Percentiles rank a stretch among this genome's conserved stretches.
Evolutionary conservation across 305 asterid species (phyloP).

Genomic region (Fraxinus dipetala): DNA sequence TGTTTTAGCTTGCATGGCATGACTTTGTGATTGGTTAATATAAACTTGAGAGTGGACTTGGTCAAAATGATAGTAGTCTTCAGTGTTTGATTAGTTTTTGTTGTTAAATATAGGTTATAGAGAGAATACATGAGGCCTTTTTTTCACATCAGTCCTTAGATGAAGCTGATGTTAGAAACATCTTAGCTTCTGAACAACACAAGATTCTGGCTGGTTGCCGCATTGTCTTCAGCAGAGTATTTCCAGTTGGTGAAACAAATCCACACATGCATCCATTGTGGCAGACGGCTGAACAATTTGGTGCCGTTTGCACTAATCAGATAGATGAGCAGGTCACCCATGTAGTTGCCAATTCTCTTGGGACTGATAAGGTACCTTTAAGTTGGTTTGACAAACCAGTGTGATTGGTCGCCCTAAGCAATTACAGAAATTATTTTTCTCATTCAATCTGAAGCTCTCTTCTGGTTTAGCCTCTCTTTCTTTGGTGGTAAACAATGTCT

Average conservation of each 20-base stretch:
- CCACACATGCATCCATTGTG: slow-evolving; percentile 93
- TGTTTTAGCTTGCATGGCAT: slow-evolving; percentile 15
- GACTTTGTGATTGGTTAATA: not conserved
- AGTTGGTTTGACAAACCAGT: not conserved
- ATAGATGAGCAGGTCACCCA: slow-evolving; percentile 92
- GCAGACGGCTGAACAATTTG: slow-evolving; percentile 97
- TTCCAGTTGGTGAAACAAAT: slow-evolving; percentile 88
- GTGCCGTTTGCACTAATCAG: slow-evolving; percentile 80
- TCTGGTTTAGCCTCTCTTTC: not conserved
- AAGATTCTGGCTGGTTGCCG: slow-evolving; percentile 89
- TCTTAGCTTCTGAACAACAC: slow-evolving; percentile 77
- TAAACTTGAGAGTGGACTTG: not conserved
- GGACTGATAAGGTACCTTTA: slow-evolving; percentile 82
- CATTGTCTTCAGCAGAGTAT: slow-evolving; percentile 82
- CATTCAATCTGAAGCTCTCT: not conserved
- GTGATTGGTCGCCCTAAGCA: not conserved
- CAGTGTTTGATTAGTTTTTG: slow-evolving; percentile 22
- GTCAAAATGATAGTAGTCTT: not conserved
- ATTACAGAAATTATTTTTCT: not conserved
- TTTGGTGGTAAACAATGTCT: not conserved
- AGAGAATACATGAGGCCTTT: slow-evolving; percentile 69
- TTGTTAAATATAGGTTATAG: slow-evolving; percentile 63
- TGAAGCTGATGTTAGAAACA: slow-evolving; percentile 88
- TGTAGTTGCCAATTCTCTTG: slow-evolving; percentile 88
- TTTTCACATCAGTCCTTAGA: slow-evolving; percentile 62